Evolutionary conservation across 306 rosid genomes (phyloP).

Genomic region (Senna siamea): DNA sequence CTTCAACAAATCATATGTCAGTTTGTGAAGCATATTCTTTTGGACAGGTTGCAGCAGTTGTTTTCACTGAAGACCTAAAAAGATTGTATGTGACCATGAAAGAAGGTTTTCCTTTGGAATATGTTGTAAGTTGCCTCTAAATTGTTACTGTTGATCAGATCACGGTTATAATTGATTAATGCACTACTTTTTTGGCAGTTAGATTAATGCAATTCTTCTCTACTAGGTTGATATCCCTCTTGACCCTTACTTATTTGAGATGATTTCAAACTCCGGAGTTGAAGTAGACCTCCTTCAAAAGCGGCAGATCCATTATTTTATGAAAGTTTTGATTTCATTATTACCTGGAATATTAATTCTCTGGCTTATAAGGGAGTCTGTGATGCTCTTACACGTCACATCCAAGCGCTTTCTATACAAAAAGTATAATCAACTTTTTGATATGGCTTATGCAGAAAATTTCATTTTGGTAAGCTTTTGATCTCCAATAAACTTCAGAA

Average conservation of each 20-base stretch:
- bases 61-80: conserved; percentile 85
- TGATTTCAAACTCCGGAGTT: conserved; percentile 83
- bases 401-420: conserved; percentile 81
- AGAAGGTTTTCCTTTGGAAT: conserved; percentile 96
- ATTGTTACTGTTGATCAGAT: conserved; percentile 34
- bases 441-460: conserved; percentile 92
- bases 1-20: conserved; percentile 22
- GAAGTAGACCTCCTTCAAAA: conserved; percentile 95
- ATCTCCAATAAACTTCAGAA: conserved; percentile 15
- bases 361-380: conserved; percentile 83
- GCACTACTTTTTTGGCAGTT: neutral
- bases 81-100: conserved; percentile 88
- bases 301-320: conserved; percentile 81
- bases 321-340: conserved; percentile 81
- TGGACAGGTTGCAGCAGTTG: conserved; percentile 91
- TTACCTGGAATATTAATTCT: conserved; percentile 87
- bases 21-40: conserved; percentile 49
- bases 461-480: conserved; percentile 75
- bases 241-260: conserved; percentile 91
- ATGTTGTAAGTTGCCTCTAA: conserved; percentile 65
- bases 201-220: conserved; percentile 39
- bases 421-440: conserved; percentile 87
- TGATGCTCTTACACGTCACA: conserved; percentile 71
- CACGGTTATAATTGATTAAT: conserved; percentile 21
- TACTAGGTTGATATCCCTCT: conserved; percentile 93